These are phyloP conservation scores for Saturnispora hagleri DNA, from an alignment of 805 yeast genomes.

Conservation along the genomic window DNA sequence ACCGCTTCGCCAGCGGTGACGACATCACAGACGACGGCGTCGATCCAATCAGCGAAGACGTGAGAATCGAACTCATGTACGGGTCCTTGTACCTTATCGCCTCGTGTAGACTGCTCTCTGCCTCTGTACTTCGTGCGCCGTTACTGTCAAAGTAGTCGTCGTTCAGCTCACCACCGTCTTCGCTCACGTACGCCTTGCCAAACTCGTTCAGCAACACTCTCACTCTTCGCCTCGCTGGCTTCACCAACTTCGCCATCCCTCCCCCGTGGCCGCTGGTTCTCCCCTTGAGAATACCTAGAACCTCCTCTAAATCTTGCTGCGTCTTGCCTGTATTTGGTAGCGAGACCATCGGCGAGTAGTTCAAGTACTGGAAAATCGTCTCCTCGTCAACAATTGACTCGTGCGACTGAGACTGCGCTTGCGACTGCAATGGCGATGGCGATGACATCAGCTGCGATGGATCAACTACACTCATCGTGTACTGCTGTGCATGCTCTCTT, in stretches of 20 bases:
- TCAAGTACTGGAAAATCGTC: constrained; percentile 7
- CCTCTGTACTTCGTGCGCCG: neutral
- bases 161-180: neutral
- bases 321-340: constrained; percentile 3
- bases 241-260: neutral
- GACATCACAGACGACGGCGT: neutral
- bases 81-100: neutral
- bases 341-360: constrained; percentile 11
- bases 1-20: neutral
- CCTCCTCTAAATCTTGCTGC: neutral
- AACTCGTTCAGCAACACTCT: neutral
- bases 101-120: neutral
- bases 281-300: neutral
- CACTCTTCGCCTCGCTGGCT: neutral
- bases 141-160: neutral
- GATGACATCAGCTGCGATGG: neutral
- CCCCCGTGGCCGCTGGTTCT: neutral
- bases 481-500: neutral
- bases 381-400: constrained; percentile 5
- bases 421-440: neutral
- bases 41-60: neutral
- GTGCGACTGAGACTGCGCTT: neutral
- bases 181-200: neutral
- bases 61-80: neutral
- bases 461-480: neutral